These are phyloP conservation scores for Phytophthora sp. DNA, from an alignment of 352 stramenopile genomes.

Conservation along the genomic window DNA sequence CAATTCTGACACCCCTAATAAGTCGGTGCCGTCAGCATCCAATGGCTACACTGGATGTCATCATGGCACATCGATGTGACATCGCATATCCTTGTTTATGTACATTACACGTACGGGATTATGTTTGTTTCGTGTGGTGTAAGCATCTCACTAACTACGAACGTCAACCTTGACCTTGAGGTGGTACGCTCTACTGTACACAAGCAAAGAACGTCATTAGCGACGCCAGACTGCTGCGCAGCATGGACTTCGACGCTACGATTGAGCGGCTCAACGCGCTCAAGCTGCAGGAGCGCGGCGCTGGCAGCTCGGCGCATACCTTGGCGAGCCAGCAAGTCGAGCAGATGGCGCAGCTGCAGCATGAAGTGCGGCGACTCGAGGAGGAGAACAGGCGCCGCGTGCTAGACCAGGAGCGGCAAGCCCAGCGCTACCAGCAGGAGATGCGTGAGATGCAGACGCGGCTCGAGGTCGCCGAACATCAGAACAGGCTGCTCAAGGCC, in stretches of 20 bases:
- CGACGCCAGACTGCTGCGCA: slow-evolving; percentile 16
- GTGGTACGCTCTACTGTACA: slow-evolving; percentile 3
- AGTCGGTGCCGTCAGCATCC: slow-evolving; percentile 1
- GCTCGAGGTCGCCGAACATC: slow-evolving; percentile 49
- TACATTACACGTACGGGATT: too few species aligned
- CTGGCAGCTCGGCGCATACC: not conserved
- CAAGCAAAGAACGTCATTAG: slow-evolving; percentile 7
- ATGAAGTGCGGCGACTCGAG: slow-evolving; percentile 53
- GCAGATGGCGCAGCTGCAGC: slow-evolving; percentile 32
- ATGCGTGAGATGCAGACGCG: slow-evolving; percentile 55
- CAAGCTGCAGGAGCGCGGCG: slow-evolving; percentile 58
- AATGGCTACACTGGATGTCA: too few species aligned
- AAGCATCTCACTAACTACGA: slow-evolving; percentile 17
- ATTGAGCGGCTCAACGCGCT: slow-evolving; percentile 80
- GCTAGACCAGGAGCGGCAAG: slow-evolving; percentile 53
- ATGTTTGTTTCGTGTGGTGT: slow-evolving; percentile 11
- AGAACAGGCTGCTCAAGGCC: slow-evolving; percentile 62
- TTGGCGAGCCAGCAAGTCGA: slow-evolving; percentile 19
- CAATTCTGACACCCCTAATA: too few species aligned
- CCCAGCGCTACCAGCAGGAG: slow-evolving; percentile 57
- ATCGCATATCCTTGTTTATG: too few species aligned
- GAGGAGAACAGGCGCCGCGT: slow-evolving; percentile 53
- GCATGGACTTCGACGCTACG: slow-evolving; percentile 66
- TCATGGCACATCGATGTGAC: too few species aligned
- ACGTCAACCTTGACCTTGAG: slow-evolving; percentile 34